phyloP scores from a whole-genome alignment of 2,329 filamentous ascomycete genomes.

The Ophiosphaerella narmari region DNA sequence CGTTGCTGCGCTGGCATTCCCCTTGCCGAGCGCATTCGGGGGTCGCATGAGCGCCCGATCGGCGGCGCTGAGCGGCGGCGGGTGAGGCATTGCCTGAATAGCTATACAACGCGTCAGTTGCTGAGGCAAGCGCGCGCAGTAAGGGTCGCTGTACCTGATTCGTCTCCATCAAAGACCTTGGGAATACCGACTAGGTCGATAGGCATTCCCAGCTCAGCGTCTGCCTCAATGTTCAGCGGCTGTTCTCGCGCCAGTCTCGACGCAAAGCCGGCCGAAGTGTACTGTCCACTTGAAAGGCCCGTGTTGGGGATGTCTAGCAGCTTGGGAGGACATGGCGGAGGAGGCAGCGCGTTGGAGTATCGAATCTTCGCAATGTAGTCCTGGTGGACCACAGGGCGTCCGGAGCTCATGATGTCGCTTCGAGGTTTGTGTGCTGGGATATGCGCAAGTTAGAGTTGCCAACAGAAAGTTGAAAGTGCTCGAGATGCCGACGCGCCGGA shows the following conservation, averaged over 20 bases:
- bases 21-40: slow-evolving; percentile 82
- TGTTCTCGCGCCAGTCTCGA: slow-evolving; percentile 88
- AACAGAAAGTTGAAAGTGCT: slow-evolving; percentile 36
- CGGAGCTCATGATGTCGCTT: slow-evolving; percentile 29
- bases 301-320: slow-evolving; percentile 96
- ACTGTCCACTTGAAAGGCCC: slow-evolving; percentile 82
- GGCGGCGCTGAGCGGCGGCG: slow-evolving; percentile 75
- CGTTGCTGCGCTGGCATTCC: slow-evolving; percentile 69
- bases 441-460: slow-evolving; percentile 15
- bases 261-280: slow-evolving; percentile 88
- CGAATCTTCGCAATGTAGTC: slow-evolving; percentile 96
- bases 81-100: slow-evolving; percentile 76
- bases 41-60: slow-evolving; percentile 84
- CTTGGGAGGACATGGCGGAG: slow-evolving; percentile 92
- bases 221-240: slow-evolving; percentile 92
- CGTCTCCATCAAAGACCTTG: slow-evolving; percentile 91
- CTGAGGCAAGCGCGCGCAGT: slow-evolving; percentile 12
- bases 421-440: slow-evolving; percentile 1
- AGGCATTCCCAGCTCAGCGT: slow-evolving; percentile 97
- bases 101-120: slow-evolving; percentile 56
- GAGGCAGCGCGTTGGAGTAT: slow-evolving; percentile 93
- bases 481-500: slow-evolving; percentile 27
- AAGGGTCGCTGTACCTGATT: slow-evolving; percentile 70
- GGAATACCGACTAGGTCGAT: slow-evolving; percentile 94
- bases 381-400: slow-evolving; percentile 67